Conservation (phyloP, 2,329 filamentous ascomycete genomes). For the Xylariaceae sp. region DNA sequence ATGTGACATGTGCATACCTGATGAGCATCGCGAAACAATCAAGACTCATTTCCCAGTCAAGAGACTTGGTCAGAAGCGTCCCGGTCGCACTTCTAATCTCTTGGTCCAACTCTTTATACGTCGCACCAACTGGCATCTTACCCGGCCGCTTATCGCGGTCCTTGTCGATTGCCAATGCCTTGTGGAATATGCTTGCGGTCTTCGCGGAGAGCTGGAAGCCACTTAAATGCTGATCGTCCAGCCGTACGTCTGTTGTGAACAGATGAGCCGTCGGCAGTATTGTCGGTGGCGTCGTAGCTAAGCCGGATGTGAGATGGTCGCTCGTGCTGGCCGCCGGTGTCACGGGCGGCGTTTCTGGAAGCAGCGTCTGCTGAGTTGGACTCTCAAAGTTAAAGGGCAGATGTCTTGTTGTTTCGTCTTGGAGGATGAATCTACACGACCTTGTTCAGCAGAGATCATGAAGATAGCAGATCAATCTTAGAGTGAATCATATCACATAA, state of each 20-base stretch:
- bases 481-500: neutral
- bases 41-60: slow-evolving; percentile 30
- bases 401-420: slow-evolving; percentile 26
- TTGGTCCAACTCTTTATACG: slow-evolving; percentile 26
- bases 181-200: slow-evolving; percentile 28
- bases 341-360: slow-evolving; percentile 27
- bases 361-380: slow-evolving; percentile 25
- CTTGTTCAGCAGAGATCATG: slow-evolving; percentile 4
- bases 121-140: slow-evolving; percentile 24
- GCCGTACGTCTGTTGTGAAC: slow-evolving; percentile 20
- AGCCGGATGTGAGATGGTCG: slow-evolving; percentile 1
- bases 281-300: slow-evolving; percentile 9
- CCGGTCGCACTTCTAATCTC: slow-evolving; percentile 28
- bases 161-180: slow-evolving; percentile 28
- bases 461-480: neutral
- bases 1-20: slow-evolving; percentile 19
- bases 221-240: slow-evolving; percentile 20
- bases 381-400: slow-evolving; percentile 31
- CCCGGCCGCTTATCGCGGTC: slow-evolving; percentile 20
- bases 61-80: slow-evolving; percentile 23
- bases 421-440: slow-evolving; percentile 28
- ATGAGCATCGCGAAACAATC: slow-evolving; percentile 34
- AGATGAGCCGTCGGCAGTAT: slow-evolving; percentile 20
- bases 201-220: slow-evolving; percentile 32
- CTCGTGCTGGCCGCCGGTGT: slow-evolving; percentile 6